These are phyloP conservation scores for Alternaria postmessia DNA, from an alignment of 2,329 filamentous ascomycete species.

Conservation along the genomic window DNA sequence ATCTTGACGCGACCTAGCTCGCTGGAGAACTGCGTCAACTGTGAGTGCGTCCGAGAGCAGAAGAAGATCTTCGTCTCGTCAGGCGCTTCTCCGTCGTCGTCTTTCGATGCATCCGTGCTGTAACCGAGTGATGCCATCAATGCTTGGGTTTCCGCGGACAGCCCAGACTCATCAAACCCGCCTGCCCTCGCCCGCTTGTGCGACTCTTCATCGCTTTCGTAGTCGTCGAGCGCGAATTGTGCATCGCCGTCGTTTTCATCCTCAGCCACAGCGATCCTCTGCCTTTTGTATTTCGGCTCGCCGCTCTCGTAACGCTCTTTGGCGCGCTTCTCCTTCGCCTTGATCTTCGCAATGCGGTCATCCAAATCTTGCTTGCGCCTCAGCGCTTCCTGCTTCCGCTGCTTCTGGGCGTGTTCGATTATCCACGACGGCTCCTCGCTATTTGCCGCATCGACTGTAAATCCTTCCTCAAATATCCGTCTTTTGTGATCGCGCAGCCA, in stretches of 20 bases:
- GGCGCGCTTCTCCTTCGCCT: conserved; percentile 68
- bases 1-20: conserved; percentile 82
- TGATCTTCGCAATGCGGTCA: conserved; percentile 70
- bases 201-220: conserved; percentile 69
- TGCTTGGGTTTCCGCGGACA: conserved; percentile 78
- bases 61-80: conserved; percentile 87
- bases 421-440: conserved; percentile 86
- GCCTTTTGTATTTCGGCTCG: conserved; percentile 58
- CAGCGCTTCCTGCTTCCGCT: conserved; percentile 72
- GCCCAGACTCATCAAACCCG: conserved; percentile 52
- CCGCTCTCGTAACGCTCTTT: conserved; percentile 61
- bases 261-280: conserved; percentile 27
- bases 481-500: conserved; percentile 89
- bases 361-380: conserved; percentile 77
- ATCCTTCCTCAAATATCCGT: conserved; percentile 62
- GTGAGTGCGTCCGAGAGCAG: conserved; percentile 91
- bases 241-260: conserved; percentile 60
- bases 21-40: conserved; percentile 85
- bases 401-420: conserved; percentile 74
- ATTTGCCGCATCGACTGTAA: conserved; percentile 57
- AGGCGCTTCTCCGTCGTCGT: conserved; percentile 60
- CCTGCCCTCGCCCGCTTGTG: conserved; percentile 27
- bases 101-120: conserved; percentile 45
- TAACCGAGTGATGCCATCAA: conserved; percentile 70
- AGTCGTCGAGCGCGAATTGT: conserved; percentile 79